A percentile compares a stretch with the other conserved stretches of the same genome.
Evolutionary conservation across 768 basidiomycete species (phyloP).

Genomic region (Fomitopsis pulvina): DNA sequence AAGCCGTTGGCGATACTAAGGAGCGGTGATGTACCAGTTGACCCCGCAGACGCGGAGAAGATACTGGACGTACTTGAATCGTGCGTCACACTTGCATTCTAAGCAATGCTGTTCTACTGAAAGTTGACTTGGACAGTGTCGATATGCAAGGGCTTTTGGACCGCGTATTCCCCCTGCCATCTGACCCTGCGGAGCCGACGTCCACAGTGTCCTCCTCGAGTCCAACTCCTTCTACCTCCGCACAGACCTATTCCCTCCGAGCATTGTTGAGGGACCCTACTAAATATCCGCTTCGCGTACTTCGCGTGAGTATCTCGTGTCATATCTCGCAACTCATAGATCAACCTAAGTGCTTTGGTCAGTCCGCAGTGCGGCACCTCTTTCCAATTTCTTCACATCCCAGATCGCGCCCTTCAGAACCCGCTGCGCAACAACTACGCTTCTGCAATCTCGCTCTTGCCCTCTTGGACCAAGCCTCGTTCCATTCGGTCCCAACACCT

Average conservation of each 20-base stretch:
- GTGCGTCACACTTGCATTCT: constrained; percentile 27
- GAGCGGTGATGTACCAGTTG: constrained; percentile 43
- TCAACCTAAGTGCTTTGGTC: constrained; percentile 6
- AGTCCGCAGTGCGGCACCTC: constrained; percentile 63
- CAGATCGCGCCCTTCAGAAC: constrained; percentile 54
- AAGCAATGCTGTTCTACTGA: constrained; percentile 2
- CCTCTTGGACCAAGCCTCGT: constrained; percentile 66
- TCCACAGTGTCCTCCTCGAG: constrained; percentile 26
- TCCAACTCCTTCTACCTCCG: constrained; percentile 13
- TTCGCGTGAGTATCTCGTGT: constrained; percentile 41
- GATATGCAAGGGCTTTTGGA: constrained; percentile 76
- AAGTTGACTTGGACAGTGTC: constrained; percentile 32
- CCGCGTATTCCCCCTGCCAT: constrained; percentile 60
- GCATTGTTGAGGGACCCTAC: constrained; percentile 47
- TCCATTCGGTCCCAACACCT: constrained; percentile 36
- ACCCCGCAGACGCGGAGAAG: constrained; percentile 37
- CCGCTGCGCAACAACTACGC: constrained; percentile 61
- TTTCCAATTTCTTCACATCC: constrained; percentile 62
- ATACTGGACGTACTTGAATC: constrained; percentile 56
- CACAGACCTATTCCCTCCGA: constrained; percentile 42
- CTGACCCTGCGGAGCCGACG: constrained; percentile 34
- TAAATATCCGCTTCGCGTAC: constrained; percentile 44
- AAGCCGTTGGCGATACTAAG: constrained; percentile 25
- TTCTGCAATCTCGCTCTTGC: constrained; percentile 72
- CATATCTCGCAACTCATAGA: background rate